Evolutionary conservation across 177 flowering plant species (phyloP), one percentile per base, ranked within the genome.

Genomic region (Tripterygium wilfordii): DNA sequence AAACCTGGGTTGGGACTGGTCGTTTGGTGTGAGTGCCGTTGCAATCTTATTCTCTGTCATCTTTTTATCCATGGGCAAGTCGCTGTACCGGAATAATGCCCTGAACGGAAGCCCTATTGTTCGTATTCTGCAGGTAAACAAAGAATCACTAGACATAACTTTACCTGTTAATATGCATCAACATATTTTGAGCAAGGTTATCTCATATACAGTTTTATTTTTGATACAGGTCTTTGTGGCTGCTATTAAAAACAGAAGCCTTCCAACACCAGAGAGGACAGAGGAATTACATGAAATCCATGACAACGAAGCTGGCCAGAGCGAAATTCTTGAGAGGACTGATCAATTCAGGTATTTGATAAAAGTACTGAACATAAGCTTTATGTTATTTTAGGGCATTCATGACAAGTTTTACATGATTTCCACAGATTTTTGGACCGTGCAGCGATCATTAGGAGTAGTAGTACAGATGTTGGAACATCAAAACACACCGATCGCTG

Each of bases 1-100:
- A 10, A 80, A 85, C 52, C 43, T 47, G 23, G 88, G 94, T 1
- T 82, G 88, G 94, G 82, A 76, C 20, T 79, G 79, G 86, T 53
- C 64, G 0, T 76, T 85, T 30, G 80, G 76, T 0, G 55, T 82
- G 1, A 79, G 77, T 36, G 33, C 76, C 7, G 18, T 78, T 0
- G 76, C 80, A 4, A 58, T 79, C 8, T 30, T 73, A 13, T 51
- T 72, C 12, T 57, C 71, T 0, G 4, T 71, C 25, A 6, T 69
- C 16, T 70, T 66, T 49, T 27, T 85, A 2, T 63, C 16, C 55
- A 68, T 82, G 83, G 94, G 94, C 10, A 77, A 66, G 50, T 75
- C 83, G 0, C 20, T 63, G 19, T 85, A 66, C 32, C 67, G 78
- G 2, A 32, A 56, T 30, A 69, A 82, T 40, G 68, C 57, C 2